A percentile compares a stretch with the other conserved stretches of the same genome.
Evolutionary conservation across 2,329 filamentous ascomycete genomes (phyloP).

Genomic region (Knufia fluminis): DNA sequence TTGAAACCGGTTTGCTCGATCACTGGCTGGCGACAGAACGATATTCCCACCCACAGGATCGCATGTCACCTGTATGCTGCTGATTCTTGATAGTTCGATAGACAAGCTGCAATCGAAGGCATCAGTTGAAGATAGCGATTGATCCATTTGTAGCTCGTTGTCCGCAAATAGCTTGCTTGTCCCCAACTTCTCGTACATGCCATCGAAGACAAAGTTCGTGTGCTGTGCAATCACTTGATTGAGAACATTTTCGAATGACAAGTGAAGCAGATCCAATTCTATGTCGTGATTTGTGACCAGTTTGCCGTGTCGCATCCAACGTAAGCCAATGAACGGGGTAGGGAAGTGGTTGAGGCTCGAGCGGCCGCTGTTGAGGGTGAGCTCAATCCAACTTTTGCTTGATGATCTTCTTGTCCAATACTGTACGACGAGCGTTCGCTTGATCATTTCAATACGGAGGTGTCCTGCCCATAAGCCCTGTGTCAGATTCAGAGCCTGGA

Average conservation of each 20-base stretch:
- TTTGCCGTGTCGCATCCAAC: conserved; percentile 79
- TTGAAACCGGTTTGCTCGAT: conserved; percentile 50
- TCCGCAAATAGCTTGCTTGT: conserved; percentile 53
- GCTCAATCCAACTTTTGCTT: conserved; percentile 80
- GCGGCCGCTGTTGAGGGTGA: conserved; percentile 65
- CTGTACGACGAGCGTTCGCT: conserved; percentile 74
- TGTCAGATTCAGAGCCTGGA: conserved; percentile 64
- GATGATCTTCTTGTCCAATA: conserved; percentile 72
- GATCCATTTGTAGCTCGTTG: conserved; percentile 48
- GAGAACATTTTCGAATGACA: conserved; percentile 68
- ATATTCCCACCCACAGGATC: conserved; percentile 73
- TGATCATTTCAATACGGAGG: conserved; percentile 66
- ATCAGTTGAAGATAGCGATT: conserved; percentile 51
- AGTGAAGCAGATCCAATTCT: conserved; percentile 52
- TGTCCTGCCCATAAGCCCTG: conserved; percentile 68
- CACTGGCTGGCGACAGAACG: conserved; percentile 57
- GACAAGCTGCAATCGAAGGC: conserved; percentile 59
- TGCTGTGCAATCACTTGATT: conserved; percentile 68
- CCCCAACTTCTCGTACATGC: conserved; percentile 53
- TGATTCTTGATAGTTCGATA: conserved; percentile 59
- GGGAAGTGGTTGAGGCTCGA: conserved; percentile 18
- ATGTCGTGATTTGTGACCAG: conserved; percentile 64
- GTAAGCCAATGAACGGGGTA: conserved; percentile 35
- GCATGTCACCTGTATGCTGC: conserved; percentile 54
- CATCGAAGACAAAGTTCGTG: conserved; percentile 59